phyloP scores from a whole-genome alignment of 495 filamentous ascomycete species.

The Penicillium desertorum region DNA sequence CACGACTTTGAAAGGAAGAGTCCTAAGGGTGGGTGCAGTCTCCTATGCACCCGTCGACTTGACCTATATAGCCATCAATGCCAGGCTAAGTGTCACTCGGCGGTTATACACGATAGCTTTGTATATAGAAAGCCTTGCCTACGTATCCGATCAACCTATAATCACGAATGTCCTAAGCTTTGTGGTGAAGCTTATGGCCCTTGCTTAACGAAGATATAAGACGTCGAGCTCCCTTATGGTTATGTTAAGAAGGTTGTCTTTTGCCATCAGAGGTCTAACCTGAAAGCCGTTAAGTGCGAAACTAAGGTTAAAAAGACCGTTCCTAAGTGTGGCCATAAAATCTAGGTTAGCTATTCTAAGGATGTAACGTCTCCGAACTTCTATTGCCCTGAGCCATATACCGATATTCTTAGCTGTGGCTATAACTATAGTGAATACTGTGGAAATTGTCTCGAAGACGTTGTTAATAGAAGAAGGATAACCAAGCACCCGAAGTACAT shows the following conservation, averaged over 20 bases:
- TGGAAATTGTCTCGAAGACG: slow-evolving; percentile 1
- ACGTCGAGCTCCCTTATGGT: slow-evolving; percentile 14
- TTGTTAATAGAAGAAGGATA: background rate
- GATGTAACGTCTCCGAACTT: slow-evolving; percentile 9
- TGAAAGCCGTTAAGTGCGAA: slow-evolving; percentile 3
- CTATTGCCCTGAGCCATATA: slow-evolving; percentile 9
- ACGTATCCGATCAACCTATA: slow-evolving; percentile 12
- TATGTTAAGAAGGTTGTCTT: slow-evolving; percentile 1
- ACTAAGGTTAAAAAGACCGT: slow-evolving; percentile 7
- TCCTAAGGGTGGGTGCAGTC: slow-evolving; percentile 14
- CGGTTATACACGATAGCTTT: slow-evolving; percentile 13
- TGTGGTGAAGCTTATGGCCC: slow-evolving; percentile 12
- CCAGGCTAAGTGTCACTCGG: slow-evolving; percentile 14
- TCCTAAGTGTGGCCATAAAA: slow-evolving; percentile 3
- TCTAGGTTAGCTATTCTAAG: slow-evolving; percentile 2
- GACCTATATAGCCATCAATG: slow-evolving; percentile 20
- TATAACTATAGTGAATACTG: slow-evolving; percentile 3
- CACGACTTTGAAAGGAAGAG: slow-evolving; percentile 54
- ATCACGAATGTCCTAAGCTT: slow-evolving; percentile 14
- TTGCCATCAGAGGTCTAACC: slow-evolving; percentile 3
- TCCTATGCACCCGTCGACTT: slow-evolving; percentile 16
- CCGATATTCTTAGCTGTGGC: slow-evolving; percentile 8
- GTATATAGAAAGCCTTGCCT: slow-evolving; percentile 15
- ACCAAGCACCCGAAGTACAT: slow-evolving; percentile 4
- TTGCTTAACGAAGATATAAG: slow-evolving; percentile 6